These are phyloP conservation scores for Syzygium aromaticum DNA, from an alignment of 345 rosid genomes.

Conservation along the genomic window DNA sequence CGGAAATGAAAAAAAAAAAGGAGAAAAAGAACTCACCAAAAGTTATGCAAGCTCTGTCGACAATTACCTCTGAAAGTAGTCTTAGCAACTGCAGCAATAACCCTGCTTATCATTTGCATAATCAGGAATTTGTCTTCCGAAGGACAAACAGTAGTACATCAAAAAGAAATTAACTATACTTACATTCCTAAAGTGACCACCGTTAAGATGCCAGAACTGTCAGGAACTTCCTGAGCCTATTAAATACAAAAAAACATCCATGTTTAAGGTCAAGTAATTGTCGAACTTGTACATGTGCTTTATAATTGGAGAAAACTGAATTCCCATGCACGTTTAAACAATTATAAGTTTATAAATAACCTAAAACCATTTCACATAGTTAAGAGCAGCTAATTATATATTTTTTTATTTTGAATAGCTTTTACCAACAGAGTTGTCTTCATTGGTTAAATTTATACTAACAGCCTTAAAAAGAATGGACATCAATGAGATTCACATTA, in stretches of 20 bases:
- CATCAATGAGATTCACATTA: background rate
- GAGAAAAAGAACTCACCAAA: slow-evolving; percentile 44
- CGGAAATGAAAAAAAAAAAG: background rate
- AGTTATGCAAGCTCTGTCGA: slow-evolving; percentile 77
- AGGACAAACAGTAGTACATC: background rate
- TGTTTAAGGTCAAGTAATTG: background rate
- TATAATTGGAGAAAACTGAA: background rate
- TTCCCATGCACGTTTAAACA: background rate
- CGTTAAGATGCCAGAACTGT: slow-evolving; percentile 76
- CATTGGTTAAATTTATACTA: background rate
- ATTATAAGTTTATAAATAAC: background rate
- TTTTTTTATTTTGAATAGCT: background rate
- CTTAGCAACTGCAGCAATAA: slow-evolving; percentile 69
- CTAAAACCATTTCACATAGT: background rate
- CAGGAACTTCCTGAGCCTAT: slow-evolving; percentile 81
- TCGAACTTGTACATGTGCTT: background rate
- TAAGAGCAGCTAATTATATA: background rate
- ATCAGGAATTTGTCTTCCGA: background rate
- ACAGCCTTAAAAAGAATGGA: background rate
- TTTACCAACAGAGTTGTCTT: background rate
- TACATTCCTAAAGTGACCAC: slow-evolving; percentile 95
- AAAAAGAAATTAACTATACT: slow-evolving; percentile 15
- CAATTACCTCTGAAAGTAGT: slow-evolving; percentile 85
- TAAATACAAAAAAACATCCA: slow-evolving; percentile 10
- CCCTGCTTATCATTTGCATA: slow-evolving; percentile 30